Evolutionary conservation across 2,329 filamentous ascomycete species (phyloP), one percentile per base, ranked within the genome.

Genomic region (Scopulariopsis brevicaulis): DNA sequence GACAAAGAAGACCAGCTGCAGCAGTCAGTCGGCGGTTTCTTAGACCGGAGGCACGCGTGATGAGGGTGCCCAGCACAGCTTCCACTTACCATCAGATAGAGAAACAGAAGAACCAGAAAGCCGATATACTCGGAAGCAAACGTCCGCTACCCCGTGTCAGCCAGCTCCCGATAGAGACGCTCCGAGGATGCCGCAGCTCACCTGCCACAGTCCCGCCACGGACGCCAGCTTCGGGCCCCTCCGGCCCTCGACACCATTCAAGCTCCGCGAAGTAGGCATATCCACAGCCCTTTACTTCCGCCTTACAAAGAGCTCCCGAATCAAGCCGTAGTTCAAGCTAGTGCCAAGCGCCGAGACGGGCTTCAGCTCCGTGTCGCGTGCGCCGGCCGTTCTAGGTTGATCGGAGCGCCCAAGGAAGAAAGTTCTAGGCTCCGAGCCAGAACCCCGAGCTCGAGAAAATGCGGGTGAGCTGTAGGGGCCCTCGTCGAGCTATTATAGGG

Each of bases 41-140:
- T 14, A 14, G 37, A 43, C 37, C 7, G 34, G 34, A 35, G 12
- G 22, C 6, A 25, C 22, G 4, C 34, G 52, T 34, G 52, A 18
- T 22, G 7, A 11, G 18, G 15, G 32, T 25, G 8, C 2, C n/a
- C n/a, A n/a, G n/a, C 25, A 40, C 4, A 40, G 12, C 12, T 10
- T 11, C 6, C 58, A 68, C 73, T 62, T 66, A 86, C 83, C 59
- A 85, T 65, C 20, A 87, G 71, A 71, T 89, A 94, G 56, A 79
- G 82, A 5, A 77, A 74, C 8, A 90, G 66, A n/a, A 97, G 77
- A 46, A 89, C 70, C 1, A 77, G 74, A 62, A 97, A 82, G 40
- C 90, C 90, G 34, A 95, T 72, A 72, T 96, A 96, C 70, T 99
- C 94, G 6, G 89, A 84, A 12, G 89, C 89, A 75, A 96, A 94